phyloP scores from a whole-genome alignment of 2,329 filamentous ascomycete genomes.

The Phaeosphaeria sp. region DNA sequence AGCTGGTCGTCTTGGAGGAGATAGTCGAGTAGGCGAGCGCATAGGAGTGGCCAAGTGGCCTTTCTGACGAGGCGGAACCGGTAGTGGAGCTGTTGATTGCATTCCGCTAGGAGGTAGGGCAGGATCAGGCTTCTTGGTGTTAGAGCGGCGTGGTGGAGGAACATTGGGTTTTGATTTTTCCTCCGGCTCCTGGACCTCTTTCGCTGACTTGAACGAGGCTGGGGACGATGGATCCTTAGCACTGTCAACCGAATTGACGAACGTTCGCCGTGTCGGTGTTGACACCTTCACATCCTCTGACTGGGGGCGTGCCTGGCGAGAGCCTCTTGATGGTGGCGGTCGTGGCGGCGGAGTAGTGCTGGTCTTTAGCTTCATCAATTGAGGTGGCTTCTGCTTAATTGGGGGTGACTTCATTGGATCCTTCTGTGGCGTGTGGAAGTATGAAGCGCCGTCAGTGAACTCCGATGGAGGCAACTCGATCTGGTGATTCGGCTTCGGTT shows the following conservation, averaged over 20 bases:
- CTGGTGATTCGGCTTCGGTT: conserved; percentile 41
- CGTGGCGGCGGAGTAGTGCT: conserved; percentile 22
- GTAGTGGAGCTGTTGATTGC: conserved; percentile 25
- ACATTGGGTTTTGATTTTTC: conserved; percentile 39
- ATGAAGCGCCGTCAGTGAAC: conserved; percentile 21
- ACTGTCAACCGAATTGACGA: conserved; percentile 37
- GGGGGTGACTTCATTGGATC: conserved; percentile 32
- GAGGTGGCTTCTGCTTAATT: conserved; percentile 32
- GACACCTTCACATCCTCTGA: conserved; percentile 33
- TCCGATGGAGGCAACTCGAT: conserved; percentile 18
- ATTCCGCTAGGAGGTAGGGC: conserved; percentile 9
- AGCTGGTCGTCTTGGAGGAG: conserved; percentile 24
- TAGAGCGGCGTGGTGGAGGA: conserved; percentile 46
- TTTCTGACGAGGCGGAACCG: conserved; percentile 42
- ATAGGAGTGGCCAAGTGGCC: conserved; percentile 35
- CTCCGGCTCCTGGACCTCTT: conserved; percentile 39
- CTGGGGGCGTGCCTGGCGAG: conserved; percentile 24
- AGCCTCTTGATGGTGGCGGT: conserved; percentile 21
- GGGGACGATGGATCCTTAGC: conserved; percentile 37
- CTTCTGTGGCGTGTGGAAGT: conserved; percentile 25
- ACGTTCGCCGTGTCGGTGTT: conserved; percentile 20
- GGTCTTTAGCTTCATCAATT: conserved; percentile 29
- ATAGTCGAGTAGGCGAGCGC: conserved; percentile 28
- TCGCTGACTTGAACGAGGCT: conserved; percentile 44
- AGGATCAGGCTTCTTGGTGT: conserved; percentile 17